Evolutionary conservation across 495 filamentous ascomycete genomes (phyloP).

Genomic region (Hypoxylon subgilvum): DNA sequence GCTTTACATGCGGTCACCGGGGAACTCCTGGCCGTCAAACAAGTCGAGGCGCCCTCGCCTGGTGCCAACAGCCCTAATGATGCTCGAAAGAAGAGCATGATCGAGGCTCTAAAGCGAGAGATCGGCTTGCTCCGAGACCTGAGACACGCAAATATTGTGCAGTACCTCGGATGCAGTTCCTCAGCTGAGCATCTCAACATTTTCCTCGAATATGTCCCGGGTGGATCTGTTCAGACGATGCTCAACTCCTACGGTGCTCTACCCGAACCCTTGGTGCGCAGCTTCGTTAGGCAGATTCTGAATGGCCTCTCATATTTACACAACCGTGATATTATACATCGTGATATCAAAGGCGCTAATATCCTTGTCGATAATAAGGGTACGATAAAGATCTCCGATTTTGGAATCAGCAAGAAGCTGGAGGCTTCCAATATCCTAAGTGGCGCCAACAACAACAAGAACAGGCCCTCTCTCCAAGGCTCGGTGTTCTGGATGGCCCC

Average conservation of each 20-base stretch:
- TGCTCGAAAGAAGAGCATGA: slow-evolving; percentile 94
- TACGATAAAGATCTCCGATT: slow-evolving; percentile 98
- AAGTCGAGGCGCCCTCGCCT: slow-evolving; percentile 89
- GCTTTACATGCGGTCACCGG: slow-evolving; percentile 97
- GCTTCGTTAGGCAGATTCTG: slow-evolving; percentile 96
- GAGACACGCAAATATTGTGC: slow-evolving; percentile 96
- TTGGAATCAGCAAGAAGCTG: slow-evolving; percentile 97
- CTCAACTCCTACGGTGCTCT: slow-evolving; percentile 96
- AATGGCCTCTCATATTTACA: slow-evolving; percentile 95
- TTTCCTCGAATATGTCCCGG: slow-evolving; percentile 99
- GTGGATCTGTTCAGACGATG: slow-evolving; percentile 96
- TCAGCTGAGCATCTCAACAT: slow-evolving; percentile 95
- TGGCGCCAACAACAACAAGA: slow-evolving; percentile 64
- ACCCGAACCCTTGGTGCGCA: slow-evolving; percentile 89
- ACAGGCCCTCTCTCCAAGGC: slow-evolving; percentile 91
- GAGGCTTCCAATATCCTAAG: slow-evolving; percentile 72
- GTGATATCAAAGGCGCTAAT: slow-evolving; percentile 98
- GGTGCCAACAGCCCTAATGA: slow-evolving; percentile 80
- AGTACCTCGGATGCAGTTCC: slow-evolving; percentile 92
- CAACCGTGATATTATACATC: slow-evolving; percentile 93
- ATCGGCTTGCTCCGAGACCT: slow-evolving; percentile 93
- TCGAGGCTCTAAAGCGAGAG: slow-evolving; percentile 93
- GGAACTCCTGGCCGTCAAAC: slow-evolving; percentile 97
- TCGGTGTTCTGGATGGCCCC: slow-evolving; percentile 99
- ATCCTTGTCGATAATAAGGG: slow-evolving; percentile 99